These are phyloP conservation scores for Nicotiana undulata DNA, from an alignment of 257 asterid genomes.

Conservation along the genomic window DNA sequence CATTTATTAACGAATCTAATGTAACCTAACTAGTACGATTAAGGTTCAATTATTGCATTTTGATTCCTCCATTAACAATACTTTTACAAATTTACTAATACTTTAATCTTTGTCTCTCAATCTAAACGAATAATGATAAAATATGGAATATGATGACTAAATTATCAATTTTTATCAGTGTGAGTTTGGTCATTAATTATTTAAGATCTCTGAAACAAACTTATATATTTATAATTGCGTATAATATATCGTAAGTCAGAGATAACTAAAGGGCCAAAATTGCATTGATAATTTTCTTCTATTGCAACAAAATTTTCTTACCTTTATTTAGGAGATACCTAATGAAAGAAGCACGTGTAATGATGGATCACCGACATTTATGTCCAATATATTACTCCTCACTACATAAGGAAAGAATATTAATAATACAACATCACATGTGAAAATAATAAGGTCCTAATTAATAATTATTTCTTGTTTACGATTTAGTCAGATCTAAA, in stretches of 20 bases:
- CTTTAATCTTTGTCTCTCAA: not conserved
- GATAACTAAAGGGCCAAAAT: too few relatives aligned
- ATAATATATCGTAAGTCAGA: too few relatives aligned
- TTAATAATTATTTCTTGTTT: not conserved
- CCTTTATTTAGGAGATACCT: not conserved
- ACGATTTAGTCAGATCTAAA: not conserved
- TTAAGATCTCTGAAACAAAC: not conserved
- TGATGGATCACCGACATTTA: not conserved
- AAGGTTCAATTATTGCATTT: not conserved
- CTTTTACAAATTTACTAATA: not conserved
- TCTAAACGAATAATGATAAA: not conserved
- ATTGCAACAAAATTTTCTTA: not conserved
- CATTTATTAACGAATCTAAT: not conserved
- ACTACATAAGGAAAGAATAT: not conserved
- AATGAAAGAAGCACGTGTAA: not conserved
- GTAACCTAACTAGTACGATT: not conserved
- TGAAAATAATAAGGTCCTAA: not conserved
- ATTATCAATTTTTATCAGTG: not conserved
- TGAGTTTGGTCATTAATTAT: not conserved
- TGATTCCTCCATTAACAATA: slow-evolving; percentile 2
- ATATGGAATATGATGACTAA: not conserved
- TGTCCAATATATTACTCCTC: not conserved
- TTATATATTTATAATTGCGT: too few relatives aligned
- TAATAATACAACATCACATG: not conserved
- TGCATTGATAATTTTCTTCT: too few relatives aligned